A percentile compares a stretch with the other conserved stretches of the same genome.
Evolutionary conservation across 1,284 basidiomycete genomes (phyloP).

Genomic region (Ceratobasidium sp.): DNA sequence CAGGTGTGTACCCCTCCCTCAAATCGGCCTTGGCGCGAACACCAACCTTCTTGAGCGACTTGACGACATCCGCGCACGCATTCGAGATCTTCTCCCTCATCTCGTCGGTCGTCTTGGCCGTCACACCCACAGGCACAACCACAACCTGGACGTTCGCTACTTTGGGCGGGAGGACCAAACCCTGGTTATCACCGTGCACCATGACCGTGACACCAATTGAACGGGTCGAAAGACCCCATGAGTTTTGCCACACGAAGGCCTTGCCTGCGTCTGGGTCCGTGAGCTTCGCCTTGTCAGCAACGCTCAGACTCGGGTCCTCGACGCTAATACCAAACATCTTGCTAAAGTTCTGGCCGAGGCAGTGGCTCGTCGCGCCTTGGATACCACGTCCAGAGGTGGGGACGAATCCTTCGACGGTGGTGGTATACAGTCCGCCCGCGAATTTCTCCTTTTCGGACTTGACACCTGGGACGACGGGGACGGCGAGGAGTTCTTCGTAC

Average conservation of each 20-base stretch:
- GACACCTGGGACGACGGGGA: conserved; percentile 94
- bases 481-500: conserved; percentile 97
- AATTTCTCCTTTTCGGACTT: conserved; percentile 99
- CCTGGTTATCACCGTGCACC: conserved; percentile 98
- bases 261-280: conserved; percentile 54
- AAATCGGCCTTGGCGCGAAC: conserved; percentile 90
- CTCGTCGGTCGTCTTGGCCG: conserved; percentile 73
- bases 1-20: conserved; percentile 94
- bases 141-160: conserved; percentile 93
- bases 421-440: conserved; percentile 97
- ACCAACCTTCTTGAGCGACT: conserved; percentile 71
- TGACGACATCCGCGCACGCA: conserved; percentile 77
- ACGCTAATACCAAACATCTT: conserved; percentile 99
- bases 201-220: conserved; percentile 99
- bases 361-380: conserved; percentile 97
- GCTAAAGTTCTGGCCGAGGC: conserved; percentile 98
- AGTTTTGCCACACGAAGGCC: conserved; percentile 95
- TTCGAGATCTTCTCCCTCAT: conserved; percentile 75
- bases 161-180: conserved; percentile 92
- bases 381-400: conserved; percentile 97
- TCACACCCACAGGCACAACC: conserved; percentile 92
- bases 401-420: conserved; percentile 97
- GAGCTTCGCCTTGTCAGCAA: conserved; percentile 55
- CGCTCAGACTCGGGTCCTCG: conserved; percentile 84
- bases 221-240: conserved; percentile 97